Percentiles rank a stretch among this genome's conserved stretches.
Conservation (phyloP, 495 filamentous ascomycete genomes). For the Hypoxylon fuscum region DNA sequence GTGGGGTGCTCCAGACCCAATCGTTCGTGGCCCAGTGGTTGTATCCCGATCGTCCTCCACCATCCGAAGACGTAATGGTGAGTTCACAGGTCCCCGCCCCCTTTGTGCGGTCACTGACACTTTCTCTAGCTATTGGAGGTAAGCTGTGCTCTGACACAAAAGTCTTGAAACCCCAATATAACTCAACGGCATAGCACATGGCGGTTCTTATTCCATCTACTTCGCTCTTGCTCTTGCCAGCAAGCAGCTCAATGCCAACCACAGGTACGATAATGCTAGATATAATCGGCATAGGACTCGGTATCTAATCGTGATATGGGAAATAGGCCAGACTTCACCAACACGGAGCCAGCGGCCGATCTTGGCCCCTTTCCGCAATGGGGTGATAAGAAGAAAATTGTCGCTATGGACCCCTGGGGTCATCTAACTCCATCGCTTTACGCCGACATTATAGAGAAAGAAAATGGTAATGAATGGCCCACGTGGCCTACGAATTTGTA, state of each 20-base stretch:
- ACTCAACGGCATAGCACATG: slow-evolving; percentile 69
- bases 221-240: slow-evolving; percentile 93
- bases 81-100: slow-evolving; percentile 37
- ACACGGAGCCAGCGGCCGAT: slow-evolving; percentile 88
- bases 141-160: slow-evolving; percentile 25
- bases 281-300: neutral
- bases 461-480: slow-evolving; percentile 57
- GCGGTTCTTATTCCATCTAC: slow-evolving; percentile 97
- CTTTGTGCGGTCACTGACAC: slow-evolving; percentile 18
- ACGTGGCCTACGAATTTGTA: neutral
- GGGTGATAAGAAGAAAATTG: slow-evolving; percentile 92
- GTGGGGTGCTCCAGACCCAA: slow-evolving; percentile 84
- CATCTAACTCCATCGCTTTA: slow-evolving; percentile 88
- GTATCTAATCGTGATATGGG: slow-evolving; percentile 18
- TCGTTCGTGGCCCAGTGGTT: slow-evolving; percentile 84
- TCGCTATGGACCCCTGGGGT: slow-evolving; percentile 95
- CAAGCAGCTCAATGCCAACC: slow-evolving; percentile 83
- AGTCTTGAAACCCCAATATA: slow-evolving; percentile 1
- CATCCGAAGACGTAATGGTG: slow-evolving; percentile 86
- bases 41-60: slow-evolving; percentile 80
- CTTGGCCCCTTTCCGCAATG: slow-evolving; percentile 91
- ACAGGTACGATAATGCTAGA: slow-evolving; percentile 58
- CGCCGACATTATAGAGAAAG: slow-evolving; percentile 71
- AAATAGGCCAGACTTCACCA: slow-evolving; percentile 82
- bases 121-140: slow-evolving; percentile 58